Conservation (phyloP, 352 stramenopile genomes). For the Phytophthora multivora region DNA sequence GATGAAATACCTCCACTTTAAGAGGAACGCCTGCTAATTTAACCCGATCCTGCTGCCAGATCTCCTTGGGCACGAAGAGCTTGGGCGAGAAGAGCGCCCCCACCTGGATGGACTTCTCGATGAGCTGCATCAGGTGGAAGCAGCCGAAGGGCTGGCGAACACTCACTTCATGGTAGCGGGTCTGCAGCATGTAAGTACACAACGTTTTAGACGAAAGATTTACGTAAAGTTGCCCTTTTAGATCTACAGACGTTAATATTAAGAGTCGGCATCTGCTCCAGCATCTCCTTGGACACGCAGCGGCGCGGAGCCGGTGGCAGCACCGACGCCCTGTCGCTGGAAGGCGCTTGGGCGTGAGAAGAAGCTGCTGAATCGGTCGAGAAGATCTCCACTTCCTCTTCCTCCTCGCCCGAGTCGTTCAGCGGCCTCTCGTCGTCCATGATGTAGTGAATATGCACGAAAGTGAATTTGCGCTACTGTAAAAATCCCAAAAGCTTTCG, state of each 20-base stretch:
- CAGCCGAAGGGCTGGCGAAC: slow-evolving; percentile 65
- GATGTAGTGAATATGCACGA: no score
- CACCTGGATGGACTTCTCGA: slow-evolving; percentile 81
- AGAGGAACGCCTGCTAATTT: slow-evolving; percentile 59
- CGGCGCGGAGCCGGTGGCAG: slow-evolving; percentile 35
- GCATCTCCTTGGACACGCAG: slow-evolving; percentile 70
- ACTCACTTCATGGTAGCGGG: slow-evolving; percentile 59
- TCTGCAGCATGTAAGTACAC: slow-evolving; percentile 28
- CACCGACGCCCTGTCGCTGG: slow-evolving; percentile 41
- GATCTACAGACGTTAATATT: slow-evolving; percentile 52
- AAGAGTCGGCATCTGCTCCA: slow-evolving; percentile 73
- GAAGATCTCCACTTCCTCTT: slow-evolving; percentile 35
- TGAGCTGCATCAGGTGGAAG: slow-evolving; percentile 83
- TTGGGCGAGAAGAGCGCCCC: slow-evolving; percentile 74
- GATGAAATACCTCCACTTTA: slow-evolving; percentile 70
- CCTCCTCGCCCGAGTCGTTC: slow-evolving; percentile 15
- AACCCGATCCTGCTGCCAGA: slow-evolving; percentile 80
- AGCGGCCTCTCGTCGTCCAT: slow-evolving; percentile 3
- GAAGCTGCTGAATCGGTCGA: slow-evolving; percentile 1
- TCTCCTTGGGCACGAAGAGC: slow-evolving; percentile 79
- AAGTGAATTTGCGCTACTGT: no score
- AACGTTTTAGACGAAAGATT: slow-evolving; percentile 1
- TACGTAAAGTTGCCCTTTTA: neutral
- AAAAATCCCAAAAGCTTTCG: no score
- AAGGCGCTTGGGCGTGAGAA: neutral